Evolutionary conservation across 1,284 basidiomycete species (phyloP).

Genomic region (Cerioporus squamosus): DNA sequence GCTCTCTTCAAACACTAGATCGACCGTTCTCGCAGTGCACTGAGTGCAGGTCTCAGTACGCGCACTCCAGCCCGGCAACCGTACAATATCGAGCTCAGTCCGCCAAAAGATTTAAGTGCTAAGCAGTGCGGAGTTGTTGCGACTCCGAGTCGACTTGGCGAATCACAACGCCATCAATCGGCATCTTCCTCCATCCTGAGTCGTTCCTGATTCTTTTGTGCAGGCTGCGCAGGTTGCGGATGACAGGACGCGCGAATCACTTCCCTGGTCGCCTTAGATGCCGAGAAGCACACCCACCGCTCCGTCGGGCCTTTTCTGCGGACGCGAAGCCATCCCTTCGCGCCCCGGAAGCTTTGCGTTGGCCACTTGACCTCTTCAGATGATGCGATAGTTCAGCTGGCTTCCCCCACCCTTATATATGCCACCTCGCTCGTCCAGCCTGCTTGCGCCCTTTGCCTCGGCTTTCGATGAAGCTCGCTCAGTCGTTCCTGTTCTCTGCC

Average conservation of each 20-base stretch:
- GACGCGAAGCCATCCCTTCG: neutral
- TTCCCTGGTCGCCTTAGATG: neutral
- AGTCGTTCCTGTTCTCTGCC: neutral
- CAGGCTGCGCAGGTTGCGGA: no score
- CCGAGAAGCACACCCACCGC: neutral
- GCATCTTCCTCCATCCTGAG: no score
- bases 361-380: neutral
- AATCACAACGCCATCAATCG: no score
- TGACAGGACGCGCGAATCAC: neutral
- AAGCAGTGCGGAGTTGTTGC: no score
- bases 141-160: no score
- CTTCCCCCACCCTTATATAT: neutral
- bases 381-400: neutral
- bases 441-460: neutral
- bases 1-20: no score
- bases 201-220: no score
- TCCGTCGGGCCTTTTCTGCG: neutral
- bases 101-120: no score
- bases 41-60: no score
- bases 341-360: neutral
- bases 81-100: no score
- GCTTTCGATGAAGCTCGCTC: neutral
- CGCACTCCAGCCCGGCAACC: no score
- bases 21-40: no score
- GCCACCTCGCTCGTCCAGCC: neutral